Evolutionary conservation across 2,329 filamentous ascomycete genomes (phyloP).

Genomic region (Exophiala lecanii-corni): DNA sequence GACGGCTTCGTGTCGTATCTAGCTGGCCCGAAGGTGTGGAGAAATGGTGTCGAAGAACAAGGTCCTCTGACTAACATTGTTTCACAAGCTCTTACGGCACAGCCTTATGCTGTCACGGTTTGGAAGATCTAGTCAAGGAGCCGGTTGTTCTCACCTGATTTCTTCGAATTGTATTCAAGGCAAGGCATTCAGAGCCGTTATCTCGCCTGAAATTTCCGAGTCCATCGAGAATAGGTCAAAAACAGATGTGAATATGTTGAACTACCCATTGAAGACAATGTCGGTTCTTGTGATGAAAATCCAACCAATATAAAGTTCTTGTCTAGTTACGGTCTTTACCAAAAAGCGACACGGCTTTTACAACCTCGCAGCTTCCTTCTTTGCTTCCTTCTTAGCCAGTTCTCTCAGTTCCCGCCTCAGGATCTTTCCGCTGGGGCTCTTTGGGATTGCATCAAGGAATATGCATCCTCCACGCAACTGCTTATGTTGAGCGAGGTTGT

Average conservation of each 20-base stretch:
- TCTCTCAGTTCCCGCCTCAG: conserved; percentile 33
- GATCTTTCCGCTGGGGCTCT: conserved; percentile 38
- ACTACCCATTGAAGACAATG: too few species aligned
- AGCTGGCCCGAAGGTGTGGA: conserved; percentile 64
- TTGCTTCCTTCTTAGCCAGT: conserved; percentile 24
- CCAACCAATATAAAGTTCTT: too few species aligned
- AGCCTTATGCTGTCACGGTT: conserved; percentile 21
- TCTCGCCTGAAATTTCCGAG: too few species aligned
- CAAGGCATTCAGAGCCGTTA: too few species aligned
- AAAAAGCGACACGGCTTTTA: too few species aligned
- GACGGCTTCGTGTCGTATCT: conserved; percentile 81
- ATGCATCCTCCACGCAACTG: conserved; percentile 34
- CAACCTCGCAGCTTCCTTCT: conserved; percentile 12
- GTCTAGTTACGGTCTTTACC: too few species aligned
- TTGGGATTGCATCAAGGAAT: conserved; percentile 35
- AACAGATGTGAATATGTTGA: too few species aligned
- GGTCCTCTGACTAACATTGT: conserved; percentile 21
- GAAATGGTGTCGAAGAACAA: conserved; percentile 24
- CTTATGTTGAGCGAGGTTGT: conserved; percentile 32
- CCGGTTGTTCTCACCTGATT: background rate
- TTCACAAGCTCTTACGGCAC: conserved; percentile 17
- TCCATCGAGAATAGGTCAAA: too few species aligned
- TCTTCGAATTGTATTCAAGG: too few species aligned
- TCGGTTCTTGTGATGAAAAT: too few species aligned
- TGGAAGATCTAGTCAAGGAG: conserved; percentile 22